Conservation (phyloP, 768 basidiomycete species). For the Suillus cothurnatus region DNA sequence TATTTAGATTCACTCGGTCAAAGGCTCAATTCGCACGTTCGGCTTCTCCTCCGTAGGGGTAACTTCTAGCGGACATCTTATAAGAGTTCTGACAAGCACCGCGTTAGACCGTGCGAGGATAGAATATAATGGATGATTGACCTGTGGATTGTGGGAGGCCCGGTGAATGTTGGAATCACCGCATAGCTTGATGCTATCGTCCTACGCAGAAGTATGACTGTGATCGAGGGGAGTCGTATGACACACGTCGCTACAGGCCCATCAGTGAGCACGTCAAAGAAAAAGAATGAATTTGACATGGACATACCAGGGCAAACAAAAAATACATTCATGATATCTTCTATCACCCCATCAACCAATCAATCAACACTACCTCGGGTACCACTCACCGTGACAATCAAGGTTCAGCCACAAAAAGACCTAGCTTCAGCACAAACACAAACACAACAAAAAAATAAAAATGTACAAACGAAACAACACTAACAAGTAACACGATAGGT, state of each 20-base stretch:
- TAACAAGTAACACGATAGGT: slow-evolving; percentile 20
- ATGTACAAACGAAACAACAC: slow-evolving; percentile 14
- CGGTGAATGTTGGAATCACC: neutral
- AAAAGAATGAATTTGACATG: neutral
- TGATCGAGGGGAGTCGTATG: neutral
- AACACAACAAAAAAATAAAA: neutral
- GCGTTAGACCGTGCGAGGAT: neutral
- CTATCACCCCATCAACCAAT: neutral
- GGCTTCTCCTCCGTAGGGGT: neutral
- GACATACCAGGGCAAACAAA: neutral
- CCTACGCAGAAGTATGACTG: neutral
- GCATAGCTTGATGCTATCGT: neutral
- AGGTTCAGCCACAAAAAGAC: slow-evolving; percentile 1
- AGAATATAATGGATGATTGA: neutral
- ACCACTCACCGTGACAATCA: neutral
- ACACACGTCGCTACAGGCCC: neutral
- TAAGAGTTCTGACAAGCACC: neutral
- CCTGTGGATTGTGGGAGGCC: neutral
- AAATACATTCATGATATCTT: neutral
- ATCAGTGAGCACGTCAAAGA: neutral
- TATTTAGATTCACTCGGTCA: neutral
- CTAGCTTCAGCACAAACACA: neutral
- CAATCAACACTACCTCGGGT: neutral
- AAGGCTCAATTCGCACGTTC: neutral
- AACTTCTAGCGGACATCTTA: neutral